phyloP scores from a whole-genome alignment of 805 yeast species.

The Starmerella kuoi region DNA sequence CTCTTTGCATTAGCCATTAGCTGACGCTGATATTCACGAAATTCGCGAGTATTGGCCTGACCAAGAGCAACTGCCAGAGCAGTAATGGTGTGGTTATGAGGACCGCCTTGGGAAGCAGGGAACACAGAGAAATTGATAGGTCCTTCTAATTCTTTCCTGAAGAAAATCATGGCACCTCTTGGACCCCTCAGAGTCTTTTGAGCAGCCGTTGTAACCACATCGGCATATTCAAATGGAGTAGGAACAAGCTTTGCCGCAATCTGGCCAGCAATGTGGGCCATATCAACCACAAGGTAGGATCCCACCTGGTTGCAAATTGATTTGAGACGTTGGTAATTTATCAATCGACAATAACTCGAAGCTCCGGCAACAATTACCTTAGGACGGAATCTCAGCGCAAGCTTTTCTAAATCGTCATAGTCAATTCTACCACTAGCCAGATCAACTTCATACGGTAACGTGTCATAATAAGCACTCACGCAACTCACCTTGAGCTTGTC shows the following conservation, averaged over 20 bases:
- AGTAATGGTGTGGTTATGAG: slow-evolving; percentile 96
- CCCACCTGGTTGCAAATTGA: slow-evolving; percentile 91
- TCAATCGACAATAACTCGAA: slow-evolving; percentile 89
- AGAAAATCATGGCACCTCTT: slow-evolving; percentile 98
- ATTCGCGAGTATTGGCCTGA: slow-evolving; percentile 85
- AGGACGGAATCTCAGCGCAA: slow-evolving; percentile 85
- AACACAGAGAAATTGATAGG: slow-evolving; percentile 94
- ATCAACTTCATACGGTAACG: slow-evolving; percentile 94
- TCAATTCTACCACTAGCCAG: slow-evolving; percentile 87
- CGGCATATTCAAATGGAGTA: slow-evolving; percentile 93
- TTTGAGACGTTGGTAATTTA: slow-evolving; percentile 92
- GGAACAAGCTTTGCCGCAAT: slow-evolving; percentile 90
- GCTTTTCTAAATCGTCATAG: slow-evolving; percentile 85
- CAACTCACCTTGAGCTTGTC: slow-evolving; percentile 85
- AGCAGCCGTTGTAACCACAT: slow-evolving; percentile 95
- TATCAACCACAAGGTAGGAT: slow-evolving; percentile 89
- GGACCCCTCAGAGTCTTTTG: slow-evolving; percentile 98
- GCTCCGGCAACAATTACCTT: slow-evolving; percentile 96
- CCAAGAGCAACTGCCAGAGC: slow-evolving; percentile 94
- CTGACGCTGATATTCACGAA: slow-evolving; percentile 74
- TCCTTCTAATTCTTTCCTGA: slow-evolving; percentile 88
- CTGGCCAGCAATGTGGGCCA: slow-evolving; percentile 97
- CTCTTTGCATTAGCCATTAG: slow-evolving; percentile 78
- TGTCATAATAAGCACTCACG: slow-evolving; percentile 90
- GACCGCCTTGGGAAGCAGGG: slow-evolving; percentile 99